Percentiles rank a stretch among this genome's conserved stretches.
phyloP scores from a whole-genome alignment of 768 basidiomycete genomes.

The Tephrocybe sp. region DNA sequence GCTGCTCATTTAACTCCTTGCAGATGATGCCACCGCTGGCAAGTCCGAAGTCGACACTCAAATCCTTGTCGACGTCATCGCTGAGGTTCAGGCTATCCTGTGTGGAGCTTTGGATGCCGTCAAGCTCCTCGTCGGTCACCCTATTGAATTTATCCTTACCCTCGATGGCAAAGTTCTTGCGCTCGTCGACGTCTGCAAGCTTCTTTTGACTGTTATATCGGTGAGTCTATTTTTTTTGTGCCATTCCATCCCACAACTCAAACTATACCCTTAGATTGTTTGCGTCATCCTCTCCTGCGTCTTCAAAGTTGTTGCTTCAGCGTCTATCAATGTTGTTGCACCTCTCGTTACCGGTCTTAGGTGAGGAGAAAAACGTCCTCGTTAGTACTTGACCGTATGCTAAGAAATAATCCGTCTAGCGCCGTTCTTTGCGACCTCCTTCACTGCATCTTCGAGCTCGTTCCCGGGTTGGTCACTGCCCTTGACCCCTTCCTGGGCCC shows the following conservation, averaged over 20 bases:
- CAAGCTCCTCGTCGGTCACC: constrained; percentile 14
- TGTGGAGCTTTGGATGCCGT: constrained; percentile 8
- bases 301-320: constrained; percentile 10
- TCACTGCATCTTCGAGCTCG: constrained; percentile 13
- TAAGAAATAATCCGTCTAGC: not conserved
- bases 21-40: constrained; percentile 5
- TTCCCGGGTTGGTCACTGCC: constrained; percentile 17
- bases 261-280: not conserved
- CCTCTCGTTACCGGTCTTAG: constrained; percentile 12
- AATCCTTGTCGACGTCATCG: constrained; percentile 15
- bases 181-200: constrained; percentile 10
- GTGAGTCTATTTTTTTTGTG: constrained; percentile 6
- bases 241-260: not conserved
- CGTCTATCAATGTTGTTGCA: not conserved
- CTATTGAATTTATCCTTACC: constrained; percentile 9
- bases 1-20: not conserved
- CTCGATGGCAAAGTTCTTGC: constrained; percentile 15
- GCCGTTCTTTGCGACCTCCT: constrained; percentile 11
- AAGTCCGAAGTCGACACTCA: constrained; percentile 13
- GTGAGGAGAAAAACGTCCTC: constrained; percentile 11
- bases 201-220: constrained; percentile 10
- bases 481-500: constrained; percentile 16
- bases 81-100: constrained; percentile 13
- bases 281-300: constrained; percentile 5
- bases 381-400: not conserved